Base-by-base conservation (phyloP, 2,329 filamentous ascomycete species). In the Diplodia seriata region DNA sequence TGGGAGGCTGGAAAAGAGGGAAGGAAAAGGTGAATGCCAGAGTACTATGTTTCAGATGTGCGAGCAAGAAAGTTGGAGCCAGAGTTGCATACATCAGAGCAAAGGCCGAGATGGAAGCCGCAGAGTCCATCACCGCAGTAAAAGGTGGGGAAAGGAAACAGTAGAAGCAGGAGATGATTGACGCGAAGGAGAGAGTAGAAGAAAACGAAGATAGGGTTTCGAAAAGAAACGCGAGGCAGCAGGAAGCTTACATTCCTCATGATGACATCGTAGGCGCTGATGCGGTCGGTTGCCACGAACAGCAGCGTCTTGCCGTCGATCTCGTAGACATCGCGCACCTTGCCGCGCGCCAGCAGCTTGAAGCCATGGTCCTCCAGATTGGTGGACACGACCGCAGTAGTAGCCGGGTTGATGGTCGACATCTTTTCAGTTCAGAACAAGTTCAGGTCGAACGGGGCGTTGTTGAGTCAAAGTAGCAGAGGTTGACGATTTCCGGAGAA, bases 251-350 rank as follows among this genome's bases (percentile, higher is more conserved):
- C 89, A 81, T 95, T 97, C 74, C 87, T 82, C 85, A 97, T 89
- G 73, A 97, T 88, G 73, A 96, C 93, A 85, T 98, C 94, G 84
- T 94, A 98, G 67, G 95, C 95, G 29, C 93, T 97, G 78, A 97
- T 95, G 72, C 95, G 90, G 82, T 97, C 94, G 15, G 92, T 91
- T 29, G 92, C 90, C 67, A 94, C 89, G 76, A 97, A 94, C 68
- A 97, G 89, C 4, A 97, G 86, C 2, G 87, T 90, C 68, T 86
- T 81, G 50, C 87, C 82, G 76, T 92, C 87, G 66, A 96, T 82
- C 70, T 87, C 84, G 79, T 92, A 97, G 47, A 96, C 85, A 75
- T 96, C 91, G 74, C 92, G 88, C 31, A 96, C 93, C 82, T 96
- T 96, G 71, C 88, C 88, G 49, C 85, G 84, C 8, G 87, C 86